Evolutionary conservation across 108 stramenopile species (phyloP).

Genomic region (Skeletonema marinoi): DNA sequence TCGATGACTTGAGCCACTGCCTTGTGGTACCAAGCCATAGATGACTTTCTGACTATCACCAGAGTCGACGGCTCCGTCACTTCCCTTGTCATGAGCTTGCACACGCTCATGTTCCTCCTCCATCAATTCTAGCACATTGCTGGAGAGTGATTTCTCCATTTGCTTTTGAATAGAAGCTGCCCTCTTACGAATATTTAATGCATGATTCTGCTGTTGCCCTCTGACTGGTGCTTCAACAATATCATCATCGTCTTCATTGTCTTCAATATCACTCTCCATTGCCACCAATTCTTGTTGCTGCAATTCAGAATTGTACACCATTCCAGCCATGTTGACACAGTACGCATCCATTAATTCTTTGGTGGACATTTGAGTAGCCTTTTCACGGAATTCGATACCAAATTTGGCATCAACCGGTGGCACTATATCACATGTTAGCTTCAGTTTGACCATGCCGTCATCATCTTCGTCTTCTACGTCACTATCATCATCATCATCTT

Average conservation of each 20-base stretch:
- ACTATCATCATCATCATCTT: conserved; percentile 66
- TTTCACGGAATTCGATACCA: conserved; percentile 56
- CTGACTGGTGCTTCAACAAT: conserved; percentile 8
- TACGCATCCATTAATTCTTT: conserved; percentile 73
- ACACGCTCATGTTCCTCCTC: conserved; percentile 39
- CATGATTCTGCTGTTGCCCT: conserved; percentile 13
- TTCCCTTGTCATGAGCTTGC: conserved; percentile 8
- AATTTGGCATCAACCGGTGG: conserved; percentile 83
- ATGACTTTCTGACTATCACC: conserved; percentile 15
- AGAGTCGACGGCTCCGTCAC: neutral
- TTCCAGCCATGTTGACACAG: conserved; percentile 67
- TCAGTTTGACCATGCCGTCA: conserved; percentile 31
- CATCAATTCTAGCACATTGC: conserved; percentile 23
- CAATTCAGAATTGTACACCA: conserved; percentile 36
- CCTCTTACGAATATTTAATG: conserved; percentile 49
- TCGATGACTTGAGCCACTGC: conserved; percentile 1
- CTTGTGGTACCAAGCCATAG: conserved; percentile 24
- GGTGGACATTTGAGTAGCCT: conserved; percentile 50
- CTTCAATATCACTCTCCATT: conserved; percentile 5
- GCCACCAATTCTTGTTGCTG: conserved; percentile 19
- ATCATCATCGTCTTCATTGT: conserved; percentile 11
- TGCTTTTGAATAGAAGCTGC: conserved; percentile 49
- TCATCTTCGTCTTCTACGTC: conserved; percentile 62
- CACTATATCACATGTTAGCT: conserved; percentile 61
- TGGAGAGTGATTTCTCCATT: conserved; percentile 43